Evolutionary conservation across 352 stramenopile genomes (phyloP).

Genomic region (Phytophthora macrochlamydospora): DNA sequence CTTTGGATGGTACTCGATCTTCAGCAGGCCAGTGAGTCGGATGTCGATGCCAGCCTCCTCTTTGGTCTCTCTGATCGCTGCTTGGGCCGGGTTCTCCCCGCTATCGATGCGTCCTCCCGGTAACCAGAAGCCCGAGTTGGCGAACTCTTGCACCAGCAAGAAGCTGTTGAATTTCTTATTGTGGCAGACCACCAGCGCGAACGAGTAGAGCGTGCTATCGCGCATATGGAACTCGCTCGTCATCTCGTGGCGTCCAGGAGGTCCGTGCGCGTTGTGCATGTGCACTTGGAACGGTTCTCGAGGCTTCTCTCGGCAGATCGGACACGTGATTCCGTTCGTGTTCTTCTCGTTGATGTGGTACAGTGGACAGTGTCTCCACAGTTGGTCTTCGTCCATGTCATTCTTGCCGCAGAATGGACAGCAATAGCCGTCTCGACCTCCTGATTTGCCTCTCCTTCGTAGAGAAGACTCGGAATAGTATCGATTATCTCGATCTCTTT

Average conservation of each 20-base stretch:
- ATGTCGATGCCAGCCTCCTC: constrained; percentile 87
- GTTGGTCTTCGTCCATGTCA: constrained; percentile 78
- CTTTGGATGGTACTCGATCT: constrained; percentile 89
- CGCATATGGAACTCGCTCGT: constrained; percentile 82
- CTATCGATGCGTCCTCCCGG: constrained; percentile 79
- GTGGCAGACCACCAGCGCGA: constrained; percentile 84
- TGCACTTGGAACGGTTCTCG: constrained; percentile 85
- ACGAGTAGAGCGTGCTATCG: constrained; percentile 79
- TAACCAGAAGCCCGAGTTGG: constrained; percentile 86
- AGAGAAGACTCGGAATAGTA: constrained; percentile 3
- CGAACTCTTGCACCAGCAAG: constrained; percentile 87
- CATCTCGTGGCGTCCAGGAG: constrained; percentile 77
- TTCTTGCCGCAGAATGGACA: constrained; percentile 80
- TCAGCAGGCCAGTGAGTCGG: constrained; percentile 74
- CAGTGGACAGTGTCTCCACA: constrained; percentile 85
- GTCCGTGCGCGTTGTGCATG: constrained; percentile 85
- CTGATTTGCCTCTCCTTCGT: constrained; percentile 23
- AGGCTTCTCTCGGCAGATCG: constrained; percentile 70
- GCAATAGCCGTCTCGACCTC: constrained; percentile 40
- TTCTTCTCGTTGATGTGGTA: constrained; percentile 90
- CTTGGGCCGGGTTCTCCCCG: constrained; percentile 75
- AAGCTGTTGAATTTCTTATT: constrained; percentile 86
- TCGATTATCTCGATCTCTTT: background rate
- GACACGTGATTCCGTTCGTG: constrained; percentile 68
- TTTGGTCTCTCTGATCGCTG: constrained; percentile 86